Conservation (phyloP, 345 rosid genomes). For the Aquilaria sinensis region DNA sequence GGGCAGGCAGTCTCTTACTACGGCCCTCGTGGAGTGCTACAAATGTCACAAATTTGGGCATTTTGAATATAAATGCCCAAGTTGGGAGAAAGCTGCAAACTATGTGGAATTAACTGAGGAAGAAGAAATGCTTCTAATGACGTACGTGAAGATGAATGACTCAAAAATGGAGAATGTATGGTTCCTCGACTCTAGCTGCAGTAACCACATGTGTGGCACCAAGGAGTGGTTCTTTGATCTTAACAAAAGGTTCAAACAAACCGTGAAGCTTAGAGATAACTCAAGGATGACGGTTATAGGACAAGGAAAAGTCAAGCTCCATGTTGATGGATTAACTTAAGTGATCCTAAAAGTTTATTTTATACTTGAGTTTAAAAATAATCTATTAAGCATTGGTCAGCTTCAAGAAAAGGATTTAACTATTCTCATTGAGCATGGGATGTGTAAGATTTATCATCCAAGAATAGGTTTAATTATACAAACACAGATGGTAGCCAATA, state of each 20-base stretch:
- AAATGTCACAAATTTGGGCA: too few relatives aligned
- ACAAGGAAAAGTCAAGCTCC: background rate
- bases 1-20: too few relatives aligned
- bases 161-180: too few relatives aligned
- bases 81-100: too few relatives aligned
- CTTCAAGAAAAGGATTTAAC: background rate
- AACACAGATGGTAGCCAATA: background rate
- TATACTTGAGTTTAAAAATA: background rate
- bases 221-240: background rate
- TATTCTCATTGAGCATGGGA: background rate
- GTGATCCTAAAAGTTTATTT: background rate
- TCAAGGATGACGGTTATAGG: slow-evolving; percentile 3
- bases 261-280: background rate
- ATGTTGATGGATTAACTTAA: background rate
- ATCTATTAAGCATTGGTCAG: background rate
- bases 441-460: background rate
- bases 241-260: background rate
- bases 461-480: too few relatives aligned
- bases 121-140: background rate
- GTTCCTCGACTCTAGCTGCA: too few relatives aligned
- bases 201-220: background rate
- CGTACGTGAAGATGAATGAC: too few relatives aligned
- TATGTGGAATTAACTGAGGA: background rate
- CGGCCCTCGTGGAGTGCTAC: too few relatives aligned
- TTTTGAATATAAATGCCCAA: too few relatives aligned